These are phyloP conservation scores for Botryotinia convoluta DNA, from an alignment of 2,329 filamentous ascomycete genomes.

Conservation along the genomic window DNA sequence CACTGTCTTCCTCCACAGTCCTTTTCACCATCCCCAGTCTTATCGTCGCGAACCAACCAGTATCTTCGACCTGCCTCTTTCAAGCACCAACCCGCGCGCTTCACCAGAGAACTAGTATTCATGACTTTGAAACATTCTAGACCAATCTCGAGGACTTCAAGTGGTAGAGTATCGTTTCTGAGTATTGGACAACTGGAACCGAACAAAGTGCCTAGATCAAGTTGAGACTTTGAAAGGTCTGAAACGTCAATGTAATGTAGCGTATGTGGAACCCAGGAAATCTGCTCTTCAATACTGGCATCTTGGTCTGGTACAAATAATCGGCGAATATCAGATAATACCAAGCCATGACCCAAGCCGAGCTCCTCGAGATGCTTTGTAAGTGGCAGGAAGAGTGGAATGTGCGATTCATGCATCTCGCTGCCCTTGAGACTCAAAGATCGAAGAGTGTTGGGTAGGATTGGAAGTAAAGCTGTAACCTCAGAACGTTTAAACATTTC, in stretches of 20 bases:
- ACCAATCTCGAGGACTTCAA: slow-evolving; percentile 74
- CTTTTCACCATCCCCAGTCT: slow-evolving; percentile 26
- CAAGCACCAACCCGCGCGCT: slow-evolving; percentile 61
- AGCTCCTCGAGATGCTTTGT: slow-evolving; percentile 75
- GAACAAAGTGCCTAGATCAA: slow-evolving; percentile 56
- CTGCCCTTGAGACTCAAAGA: slow-evolving; percentile 76
- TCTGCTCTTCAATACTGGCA: slow-evolving; percentile 38
- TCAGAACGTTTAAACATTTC: slow-evolving; percentile 67
- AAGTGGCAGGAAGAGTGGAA: slow-evolving; percentile 61
- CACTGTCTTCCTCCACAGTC: slow-evolving; percentile 63
- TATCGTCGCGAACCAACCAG: slow-evolving; percentile 58
- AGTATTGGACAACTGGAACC: slow-evolving; percentile 55
- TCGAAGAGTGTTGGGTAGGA: slow-evolving; percentile 63
- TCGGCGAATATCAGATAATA: slow-evolving; percentile 55
- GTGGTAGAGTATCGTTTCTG: slow-evolving; percentile 58
- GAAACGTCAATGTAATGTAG: slow-evolving; percentile 77
- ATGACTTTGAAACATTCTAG: slow-evolving; percentile 67
- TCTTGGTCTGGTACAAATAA: slow-evolving; percentile 33
- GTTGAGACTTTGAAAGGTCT: slow-evolving; percentile 60
- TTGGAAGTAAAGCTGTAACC: slow-evolving; percentile 61
- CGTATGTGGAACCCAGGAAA: slow-evolving; percentile 53
- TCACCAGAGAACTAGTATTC: slow-evolving; percentile 45
- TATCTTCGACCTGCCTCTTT: slow-evolving; percentile 64
- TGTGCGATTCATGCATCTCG: slow-evolving; percentile 63
- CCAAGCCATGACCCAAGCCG: slow-evolving; percentile 66